Evolutionary conservation across 306 rosid genomes (phyloP).

Genomic region (Vigna reflexopilosa): DNA sequence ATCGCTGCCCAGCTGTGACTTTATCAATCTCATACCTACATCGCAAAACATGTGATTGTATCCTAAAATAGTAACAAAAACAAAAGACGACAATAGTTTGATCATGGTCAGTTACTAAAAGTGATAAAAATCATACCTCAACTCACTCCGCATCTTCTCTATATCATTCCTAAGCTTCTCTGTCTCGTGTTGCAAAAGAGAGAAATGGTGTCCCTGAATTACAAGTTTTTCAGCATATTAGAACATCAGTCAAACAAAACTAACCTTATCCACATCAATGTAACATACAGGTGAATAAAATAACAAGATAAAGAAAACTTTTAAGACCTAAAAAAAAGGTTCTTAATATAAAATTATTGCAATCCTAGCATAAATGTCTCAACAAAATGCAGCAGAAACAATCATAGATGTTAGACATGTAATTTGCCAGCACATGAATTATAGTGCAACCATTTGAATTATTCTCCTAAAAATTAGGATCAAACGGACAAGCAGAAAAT

Average conservation of each 20-base stretch:
- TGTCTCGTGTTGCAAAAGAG: constrained; percentile 90
- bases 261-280: constrained; percentile 1
- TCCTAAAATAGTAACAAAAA: constrained; percentile 24
- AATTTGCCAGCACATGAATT: neutral
- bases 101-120: neutral
- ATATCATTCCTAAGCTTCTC: constrained; percentile 88
- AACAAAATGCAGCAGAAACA: neutral
- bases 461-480: neutral
- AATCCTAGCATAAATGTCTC: constrained; percentile 1
- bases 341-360: neutral
- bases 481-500: neutral
- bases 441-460: neutral
- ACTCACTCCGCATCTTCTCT: constrained; percentile 94
- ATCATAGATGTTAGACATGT: neutral
- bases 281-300: neutral
- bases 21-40: constrained; percentile 92
- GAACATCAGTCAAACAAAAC: constrained; percentile 27
- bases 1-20: constrained; percentile 92
- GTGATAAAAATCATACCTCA: constrained; percentile 58
- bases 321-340: neutral
- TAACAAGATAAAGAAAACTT: neutral
- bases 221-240: constrained; percentile 20
- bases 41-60: constrained; percentile 41
- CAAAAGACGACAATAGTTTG: neutral
- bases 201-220: constrained; percentile 91